Evolutionary conservation across 2,329 filamentous ascomycete genomes (phyloP).

Genomic region (Alternaria tenuissima): DNA sequence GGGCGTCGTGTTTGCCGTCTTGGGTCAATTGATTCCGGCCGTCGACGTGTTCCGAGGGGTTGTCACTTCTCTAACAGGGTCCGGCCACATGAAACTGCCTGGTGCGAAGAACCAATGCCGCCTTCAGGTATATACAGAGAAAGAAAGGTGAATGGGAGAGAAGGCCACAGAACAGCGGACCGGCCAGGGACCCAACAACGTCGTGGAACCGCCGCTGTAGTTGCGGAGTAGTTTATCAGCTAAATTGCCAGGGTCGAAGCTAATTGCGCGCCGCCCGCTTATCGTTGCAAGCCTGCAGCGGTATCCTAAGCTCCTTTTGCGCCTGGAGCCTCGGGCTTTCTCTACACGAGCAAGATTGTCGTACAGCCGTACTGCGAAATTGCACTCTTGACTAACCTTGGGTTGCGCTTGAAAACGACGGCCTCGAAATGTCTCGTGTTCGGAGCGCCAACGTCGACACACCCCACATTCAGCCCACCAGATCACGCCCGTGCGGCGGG

Average conservation of each 20-base stretch:
- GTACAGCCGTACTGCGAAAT: conserved; percentile 9
- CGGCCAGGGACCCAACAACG: conserved; percentile 6
- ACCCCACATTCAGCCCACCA: conserved; percentile 14
- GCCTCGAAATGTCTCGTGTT: conserved; percentile 15
- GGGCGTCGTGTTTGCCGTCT: background rate
- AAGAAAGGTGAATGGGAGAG: background rate
- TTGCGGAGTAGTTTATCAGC: conserved; percentile 17
- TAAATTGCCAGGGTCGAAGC: conserved; percentile 20
- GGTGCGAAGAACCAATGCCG: conserved; percentile 13
- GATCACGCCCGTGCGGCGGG: conserved; percentile 9
- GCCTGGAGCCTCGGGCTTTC: background rate
- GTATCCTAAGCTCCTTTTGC: conserved; percentile 4
- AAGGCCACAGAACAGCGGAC: conserved; percentile 1
- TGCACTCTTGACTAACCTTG: conserved; percentile 1
- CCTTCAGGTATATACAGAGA: background rate
- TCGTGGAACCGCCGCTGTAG: conserved; percentile 16
- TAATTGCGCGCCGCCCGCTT: conserved; percentile 14
- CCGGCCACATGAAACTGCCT: conserved; percentile 15
- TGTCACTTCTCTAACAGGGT: conserved; percentile 17
- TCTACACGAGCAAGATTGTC: background rate
- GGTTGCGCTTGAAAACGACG: background rate
- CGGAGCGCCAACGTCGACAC: conserved; percentile 13
- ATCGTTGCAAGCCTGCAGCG: conserved; percentile 8
- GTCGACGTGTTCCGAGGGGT: conserved; percentile 11
- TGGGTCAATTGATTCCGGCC: conserved; percentile 4